These are phyloP conservation scores for Umbellularia californica DNA, from an alignment of 164 flowering plant genomes.

Conservation along the genomic window DNA sequence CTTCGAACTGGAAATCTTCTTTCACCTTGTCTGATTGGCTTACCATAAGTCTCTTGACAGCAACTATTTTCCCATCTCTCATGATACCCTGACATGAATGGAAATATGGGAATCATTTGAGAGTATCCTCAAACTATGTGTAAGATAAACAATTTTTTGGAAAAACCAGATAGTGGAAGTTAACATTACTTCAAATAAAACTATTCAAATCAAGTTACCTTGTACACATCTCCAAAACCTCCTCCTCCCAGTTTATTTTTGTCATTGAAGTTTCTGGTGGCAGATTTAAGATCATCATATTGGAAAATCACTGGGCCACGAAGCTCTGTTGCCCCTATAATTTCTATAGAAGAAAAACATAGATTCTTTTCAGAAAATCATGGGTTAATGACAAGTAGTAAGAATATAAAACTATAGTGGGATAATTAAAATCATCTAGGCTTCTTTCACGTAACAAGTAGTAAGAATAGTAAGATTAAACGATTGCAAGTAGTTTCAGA, in stretches of 20 bases:
- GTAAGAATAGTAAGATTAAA: no score
- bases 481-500: no score
- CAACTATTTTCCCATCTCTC: slow-evolving; percentile 5
- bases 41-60: slow-evolving; percentile 1
- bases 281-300: slow-evolving; percentile 38
- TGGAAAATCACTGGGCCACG: slow-evolving; percentile 39
- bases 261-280: slow-evolving; percentile 44
- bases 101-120: background rate
- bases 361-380: background rate
- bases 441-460: background rate
- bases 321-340: slow-evolving; percentile 25
- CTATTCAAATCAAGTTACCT: slow-evolving; percentile 30
- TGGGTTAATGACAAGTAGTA: background rate
- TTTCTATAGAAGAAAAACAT: background rate
- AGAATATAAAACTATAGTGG: background rate
- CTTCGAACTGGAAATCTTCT: slow-evolving; percentile 44
- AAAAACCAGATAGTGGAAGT: background rate
- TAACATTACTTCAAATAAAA: no score
- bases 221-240: slow-evolving; percentile 58
- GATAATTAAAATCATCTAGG: background rate
- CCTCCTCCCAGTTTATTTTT: slow-evolving; percentile 54
- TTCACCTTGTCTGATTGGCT: slow-evolving; percentile 14
- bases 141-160: background rate
- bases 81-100: background rate
- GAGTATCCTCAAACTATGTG: background rate